Evolutionary conservation across 495 filamentous ascomycete species (phyloP).

Genomic region (Aspergillus homomorphus): DNA sequence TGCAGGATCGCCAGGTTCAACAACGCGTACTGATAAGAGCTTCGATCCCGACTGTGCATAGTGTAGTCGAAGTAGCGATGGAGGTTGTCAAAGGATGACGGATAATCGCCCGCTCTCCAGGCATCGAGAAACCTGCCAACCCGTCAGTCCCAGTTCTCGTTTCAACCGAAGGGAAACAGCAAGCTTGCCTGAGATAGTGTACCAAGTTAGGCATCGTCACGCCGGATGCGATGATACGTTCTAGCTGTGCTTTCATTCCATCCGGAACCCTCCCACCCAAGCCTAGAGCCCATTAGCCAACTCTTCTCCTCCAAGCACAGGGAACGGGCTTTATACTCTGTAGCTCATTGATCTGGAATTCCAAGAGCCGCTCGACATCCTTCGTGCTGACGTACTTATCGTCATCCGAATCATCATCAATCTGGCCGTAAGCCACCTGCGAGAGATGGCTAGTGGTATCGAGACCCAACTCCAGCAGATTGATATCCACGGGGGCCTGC

Average conservation of each 20-base stretch:
- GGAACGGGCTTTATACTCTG: slow-evolving; percentile 58
- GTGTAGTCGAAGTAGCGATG: slow-evolving; percentile 98
- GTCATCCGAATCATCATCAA: slow-evolving; percentile 47
- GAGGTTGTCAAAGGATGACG: slow-evolving; percentile 82
- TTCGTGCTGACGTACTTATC: slow-evolving; percentile 62
- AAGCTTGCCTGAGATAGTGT: slow-evolving; percentile 68
- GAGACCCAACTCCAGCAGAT: slow-evolving; percentile 45
- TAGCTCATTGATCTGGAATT: slow-evolving; percentile 83
- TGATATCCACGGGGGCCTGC: slow-evolving; percentile 66
- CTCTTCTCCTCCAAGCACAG: background rate
- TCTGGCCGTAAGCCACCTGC: slow-evolving; percentile 60
- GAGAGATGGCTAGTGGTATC: slow-evolving; percentile 46
- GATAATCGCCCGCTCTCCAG: slow-evolving; percentile 88
- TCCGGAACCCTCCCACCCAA: slow-evolving; percentile 68
- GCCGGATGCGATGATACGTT: slow-evolving; percentile 61
- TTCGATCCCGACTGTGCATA: slow-evolving; percentile 79
- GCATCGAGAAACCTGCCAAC: slow-evolving; percentile 71
- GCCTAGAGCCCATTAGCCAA: slow-evolving; percentile 40
- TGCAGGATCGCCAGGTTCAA: slow-evolving; percentile 91
- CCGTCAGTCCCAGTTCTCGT: background rate
- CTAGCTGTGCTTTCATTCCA: slow-evolving; percentile 63
- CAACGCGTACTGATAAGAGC: slow-evolving; percentile 96
- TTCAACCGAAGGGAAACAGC: background rate
- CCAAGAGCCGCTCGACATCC: slow-evolving; percentile 78
- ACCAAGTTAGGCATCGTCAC: slow-evolving; percentile 66